A percentile compares a stretch with the other conserved stretches of the same genome.
Evolutionary conservation across 2,329 filamentous ascomycete species (phyloP).

Genomic region (Penicillium sclerotiorum): DNA sequence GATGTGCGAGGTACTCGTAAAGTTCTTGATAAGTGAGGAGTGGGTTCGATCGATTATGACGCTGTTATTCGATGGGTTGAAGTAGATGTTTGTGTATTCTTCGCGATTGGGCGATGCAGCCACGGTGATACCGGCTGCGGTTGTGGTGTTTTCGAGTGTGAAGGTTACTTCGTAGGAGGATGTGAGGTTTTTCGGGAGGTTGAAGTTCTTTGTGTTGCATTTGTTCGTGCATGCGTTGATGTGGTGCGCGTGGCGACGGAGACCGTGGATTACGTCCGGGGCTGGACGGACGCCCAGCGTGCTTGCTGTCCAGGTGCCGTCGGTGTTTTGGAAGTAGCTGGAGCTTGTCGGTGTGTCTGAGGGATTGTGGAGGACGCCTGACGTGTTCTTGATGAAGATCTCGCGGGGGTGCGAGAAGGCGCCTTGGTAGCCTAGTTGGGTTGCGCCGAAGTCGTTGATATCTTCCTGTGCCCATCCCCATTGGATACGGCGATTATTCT

Average conservation of each 20-base stretch:
- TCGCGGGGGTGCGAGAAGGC: conserved; percentile 13
- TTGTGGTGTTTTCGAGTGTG: conserved; percentile 11
- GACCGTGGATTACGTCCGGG: conserved; percentile 13
- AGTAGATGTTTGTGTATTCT: conserved; percentile 20
- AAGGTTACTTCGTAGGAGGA: conserved; percentile 14
- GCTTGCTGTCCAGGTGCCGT: conserved; percentile 18
- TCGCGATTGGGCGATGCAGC: conserved; percentile 14
- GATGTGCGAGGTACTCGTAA: conserved; percentile 10
- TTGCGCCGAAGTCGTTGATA: conserved; percentile 14
- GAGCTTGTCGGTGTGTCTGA: conserved; percentile 7
- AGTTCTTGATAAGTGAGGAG: conserved; percentile 13
- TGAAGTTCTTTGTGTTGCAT: conserved; percentile 4
- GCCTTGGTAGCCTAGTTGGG: conserved; percentile 18
- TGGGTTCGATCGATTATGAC: conserved; percentile 13
- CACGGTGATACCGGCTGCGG: conserved; percentile 13
- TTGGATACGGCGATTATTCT: conserved; percentile 20
- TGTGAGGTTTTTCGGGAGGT: conserved; percentile 4
- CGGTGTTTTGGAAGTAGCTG: conserved; percentile 11
- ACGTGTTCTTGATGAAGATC: conserved; percentile 17
- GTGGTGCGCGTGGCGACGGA: conserved; percentile 9
- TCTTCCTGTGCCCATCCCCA: conserved; percentile 20
- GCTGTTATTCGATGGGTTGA: conserved; percentile 12
- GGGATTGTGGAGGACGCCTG: conserved; percentile 2
- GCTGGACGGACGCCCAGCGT: conserved; percentile 18
- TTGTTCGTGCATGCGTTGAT: conserved; percentile 8